A percentile compares a stretch with the other conserved stretches of the same genome.
Conservation (phyloP, 2,329 filamentous ascomycete genomes). For the Chaetomiaceae sp. region DNA sequence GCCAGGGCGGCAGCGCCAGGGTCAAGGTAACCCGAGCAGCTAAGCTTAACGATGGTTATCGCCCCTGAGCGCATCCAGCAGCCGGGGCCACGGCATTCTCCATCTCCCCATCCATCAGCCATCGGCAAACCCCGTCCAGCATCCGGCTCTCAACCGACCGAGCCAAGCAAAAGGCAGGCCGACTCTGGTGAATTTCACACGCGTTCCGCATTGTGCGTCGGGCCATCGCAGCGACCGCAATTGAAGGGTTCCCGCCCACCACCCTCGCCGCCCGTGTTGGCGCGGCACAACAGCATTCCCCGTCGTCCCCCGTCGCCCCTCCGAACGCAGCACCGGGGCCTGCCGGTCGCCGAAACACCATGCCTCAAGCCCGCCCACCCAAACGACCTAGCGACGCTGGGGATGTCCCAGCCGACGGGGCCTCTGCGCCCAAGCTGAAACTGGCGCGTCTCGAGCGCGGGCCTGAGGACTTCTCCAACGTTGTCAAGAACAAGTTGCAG, state of each 20-base stretch:
- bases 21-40: too few relatives aligned
- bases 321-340: constrained; percentile 8
- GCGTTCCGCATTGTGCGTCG: constrained; percentile 3
- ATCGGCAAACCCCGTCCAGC: constrained; percentile 25
- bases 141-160: constrained; percentile 6
- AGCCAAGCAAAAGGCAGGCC: background rate
- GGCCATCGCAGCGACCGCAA: constrained; percentile 2
- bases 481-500: constrained; percentile 52
- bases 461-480: constrained; percentile 48
- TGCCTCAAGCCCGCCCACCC: constrained; percentile 39
- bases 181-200: background rate
- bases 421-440: constrained; percentile 40
- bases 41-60: too few relatives aligned
- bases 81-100: constrained; percentile 23
- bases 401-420: constrained; percentile 33
- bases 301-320: too few relatives aligned
- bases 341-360: constrained; percentile 24
- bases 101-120: constrained; percentile 15
- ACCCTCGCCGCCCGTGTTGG: constrained; percentile 21
- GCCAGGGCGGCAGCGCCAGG: too few relatives aligned
- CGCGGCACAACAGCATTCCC: constrained; percentile 20
- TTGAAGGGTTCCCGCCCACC: constrained; percentile 8
- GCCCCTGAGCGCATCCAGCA: constrained; percentile 14
- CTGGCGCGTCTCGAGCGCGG: constrained; percentile 45
- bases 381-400: constrained; percentile 42